These are phyloP conservation scores for Lepidium africanum DNA, from an alignment of 345 rosid species.

Conservation along the genomic window DNA sequence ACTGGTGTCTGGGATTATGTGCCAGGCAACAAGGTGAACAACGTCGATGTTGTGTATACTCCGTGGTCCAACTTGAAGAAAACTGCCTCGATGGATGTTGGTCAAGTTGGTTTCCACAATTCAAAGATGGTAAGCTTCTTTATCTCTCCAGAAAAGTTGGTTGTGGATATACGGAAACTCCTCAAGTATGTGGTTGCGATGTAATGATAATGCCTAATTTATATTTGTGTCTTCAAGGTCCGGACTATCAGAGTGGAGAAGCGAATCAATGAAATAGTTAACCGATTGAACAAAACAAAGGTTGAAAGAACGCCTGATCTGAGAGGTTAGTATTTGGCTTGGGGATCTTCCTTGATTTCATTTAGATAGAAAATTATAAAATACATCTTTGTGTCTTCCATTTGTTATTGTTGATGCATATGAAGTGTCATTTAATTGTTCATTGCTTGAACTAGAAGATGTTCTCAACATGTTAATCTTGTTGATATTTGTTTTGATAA, in stretches of 20 bases:
- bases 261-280: constrained; percentile 83
- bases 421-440: neutral
- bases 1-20: constrained; percentile 25
- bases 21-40: constrained; percentile 92
- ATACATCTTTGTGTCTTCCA: neutral
- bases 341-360: neutral
- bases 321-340: constrained; percentile 45
- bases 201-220: neutral
- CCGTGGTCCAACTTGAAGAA: constrained; percentile 96
- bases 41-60: constrained; percentile 91
- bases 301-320: constrained; percentile 89
- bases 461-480: neutral
- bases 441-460: neutral
- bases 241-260: constrained; percentile 88
- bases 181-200: neutral
- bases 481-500: constrained; percentile 20
- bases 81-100: constrained; percentile 97
- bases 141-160: neutral
- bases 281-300: constrained; percentile 90
- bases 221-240: constrained; percentile 42
- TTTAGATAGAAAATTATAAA: neutral
- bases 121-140: constrained; percentile 61
- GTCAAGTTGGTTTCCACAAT: constrained; percentile 95
- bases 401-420: neutral
- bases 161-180: neutral